Conservation (phyloP, 805 yeast species). For the Jamesozyma lodderae region DNA sequence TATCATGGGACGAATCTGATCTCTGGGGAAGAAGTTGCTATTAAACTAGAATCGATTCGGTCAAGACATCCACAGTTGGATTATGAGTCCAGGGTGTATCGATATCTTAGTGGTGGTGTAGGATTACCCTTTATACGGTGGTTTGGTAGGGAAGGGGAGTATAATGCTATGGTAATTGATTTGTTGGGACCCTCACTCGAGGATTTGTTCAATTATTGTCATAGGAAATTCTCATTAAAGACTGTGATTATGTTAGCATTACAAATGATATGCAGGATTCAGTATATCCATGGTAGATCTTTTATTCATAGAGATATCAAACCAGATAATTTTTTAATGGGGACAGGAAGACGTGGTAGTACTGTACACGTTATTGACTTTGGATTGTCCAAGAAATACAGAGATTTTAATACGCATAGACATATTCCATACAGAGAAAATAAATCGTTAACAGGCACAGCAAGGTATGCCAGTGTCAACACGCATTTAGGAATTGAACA, state of each 20-base stretch:
- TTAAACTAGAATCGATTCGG: constrained; percentile 80
- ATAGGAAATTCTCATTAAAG: constrained; percentile 85
- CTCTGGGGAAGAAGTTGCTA: constrained; percentile 96
- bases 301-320: constrained; percentile 82
- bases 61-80: constrained; percentile 97
- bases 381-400: constrained; percentile 86
- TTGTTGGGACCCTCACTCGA: constrained; percentile 91
- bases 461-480: constrained; percentile 93
- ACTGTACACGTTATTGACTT: constrained; percentile 93
- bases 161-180: constrained; percentile 95
- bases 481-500: constrained; percentile 97
- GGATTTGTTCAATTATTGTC: constrained; percentile 92
- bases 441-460: constrained; percentile 94
- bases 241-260: constrained; percentile 91
- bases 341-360: constrained; percentile 91
- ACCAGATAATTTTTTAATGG: constrained; percentile 78
- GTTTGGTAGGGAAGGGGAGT: constrained; percentile 96
- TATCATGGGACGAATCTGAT: constrained; percentile 89
- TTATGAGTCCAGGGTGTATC: constrained; percentile 94
- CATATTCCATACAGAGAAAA: constrained; percentile 97
- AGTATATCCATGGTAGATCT: constrained; percentile 90
- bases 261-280: constrained; percentile 89
- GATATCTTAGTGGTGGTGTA: constrained; percentile 91
- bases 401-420: constrained; percentile 90
- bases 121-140: constrained; percentile 97